phyloP scores from a whole-genome alignment of 495 filamentous ascomycete species.

The Talaromyces nanjingensis region DNA sequence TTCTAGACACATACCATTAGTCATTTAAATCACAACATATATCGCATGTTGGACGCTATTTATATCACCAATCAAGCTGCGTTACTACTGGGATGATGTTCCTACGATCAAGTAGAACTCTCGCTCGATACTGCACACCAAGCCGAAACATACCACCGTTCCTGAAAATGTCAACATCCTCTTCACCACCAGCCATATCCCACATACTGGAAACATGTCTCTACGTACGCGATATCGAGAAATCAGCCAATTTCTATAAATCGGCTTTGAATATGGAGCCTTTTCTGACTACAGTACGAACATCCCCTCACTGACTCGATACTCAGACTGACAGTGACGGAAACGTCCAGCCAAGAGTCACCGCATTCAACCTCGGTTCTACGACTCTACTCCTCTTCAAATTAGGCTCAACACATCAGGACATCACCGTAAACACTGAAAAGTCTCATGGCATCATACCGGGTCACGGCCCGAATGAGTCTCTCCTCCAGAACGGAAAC shows the following conservation, averaged over 20 bases:
- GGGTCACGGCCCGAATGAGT: neutral
- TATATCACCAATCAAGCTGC: neutral
- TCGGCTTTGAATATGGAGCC: constrained; percentile 2
- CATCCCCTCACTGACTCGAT: neutral
- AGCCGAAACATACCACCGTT: neutral
- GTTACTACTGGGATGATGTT: neutral
- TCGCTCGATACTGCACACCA: neutral
- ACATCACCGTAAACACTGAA: neutral
- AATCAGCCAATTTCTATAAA: neutral
- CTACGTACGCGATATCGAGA: constrained; percentile 3
- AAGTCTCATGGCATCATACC: neutral
- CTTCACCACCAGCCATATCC: constrained; percentile 1
- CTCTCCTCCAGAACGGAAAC: neutral
- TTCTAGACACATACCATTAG: neutral
- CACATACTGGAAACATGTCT: constrained; percentile 7
- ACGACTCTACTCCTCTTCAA: constrained; percentile 5
- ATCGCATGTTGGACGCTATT: too few relatives aligned
- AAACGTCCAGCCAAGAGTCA: neutral
- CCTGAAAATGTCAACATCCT: neutral
- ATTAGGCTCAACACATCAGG: neutral
- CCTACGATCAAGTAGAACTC: neutral
- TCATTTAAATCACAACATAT: neutral
- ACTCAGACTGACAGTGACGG: neutral
- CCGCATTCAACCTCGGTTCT: constrained; percentile 4
- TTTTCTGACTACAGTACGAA: neutral